Percentiles rank a stretch among this genome's conserved stretches.
phyloP scores from a whole-genome alignment of 2,329 filamentous ascomycete species.

The Botrytis paeoniae region DNA sequence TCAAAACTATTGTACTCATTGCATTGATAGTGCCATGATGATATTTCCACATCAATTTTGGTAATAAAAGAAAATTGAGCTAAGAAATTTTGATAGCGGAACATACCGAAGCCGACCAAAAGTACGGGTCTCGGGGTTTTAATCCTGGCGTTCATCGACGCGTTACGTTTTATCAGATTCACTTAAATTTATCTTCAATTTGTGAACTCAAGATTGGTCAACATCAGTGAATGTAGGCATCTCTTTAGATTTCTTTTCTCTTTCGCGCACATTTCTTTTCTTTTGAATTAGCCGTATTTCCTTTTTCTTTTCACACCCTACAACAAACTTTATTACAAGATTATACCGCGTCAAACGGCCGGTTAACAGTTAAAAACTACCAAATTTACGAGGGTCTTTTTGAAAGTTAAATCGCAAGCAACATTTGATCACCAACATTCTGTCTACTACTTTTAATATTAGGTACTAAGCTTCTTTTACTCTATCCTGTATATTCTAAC shows the following conservation, averaged over 20 bases:
- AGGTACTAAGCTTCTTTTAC: not conserved
- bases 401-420: not conserved
- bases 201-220: not conserved
- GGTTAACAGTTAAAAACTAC: not conserved
- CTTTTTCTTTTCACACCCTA: not conserved
- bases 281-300: not conserved
- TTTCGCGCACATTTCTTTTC: not conserved
- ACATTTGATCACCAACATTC: not conserved
- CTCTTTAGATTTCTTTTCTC: not conserved
- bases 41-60: not conserved
- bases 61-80: not conserved
- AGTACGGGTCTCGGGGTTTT: not conserved
- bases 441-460: not conserved
- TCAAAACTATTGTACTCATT: slow-evolving; percentile 30
- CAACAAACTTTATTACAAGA: not conserved
- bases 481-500: not conserved
- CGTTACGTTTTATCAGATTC: slow-evolving; percentile 8
- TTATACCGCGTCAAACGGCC: not conserved
- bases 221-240: not conserved
- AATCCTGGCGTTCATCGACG: slow-evolving; percentile 13
- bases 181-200: not conserved
- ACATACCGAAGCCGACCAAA: not conserved
- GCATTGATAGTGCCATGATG: slow-evolving; percentile 18
- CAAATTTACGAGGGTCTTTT: not conserved
- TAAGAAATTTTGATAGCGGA: slow-evolving; percentile 8